A percentile compares a stretch with the other conserved stretches of the same genome.
phyloP scores from a whole-genome alignment of 2,329 filamentous ascomycete genomes.

The Scolecobasidium constrictum region DNA sequence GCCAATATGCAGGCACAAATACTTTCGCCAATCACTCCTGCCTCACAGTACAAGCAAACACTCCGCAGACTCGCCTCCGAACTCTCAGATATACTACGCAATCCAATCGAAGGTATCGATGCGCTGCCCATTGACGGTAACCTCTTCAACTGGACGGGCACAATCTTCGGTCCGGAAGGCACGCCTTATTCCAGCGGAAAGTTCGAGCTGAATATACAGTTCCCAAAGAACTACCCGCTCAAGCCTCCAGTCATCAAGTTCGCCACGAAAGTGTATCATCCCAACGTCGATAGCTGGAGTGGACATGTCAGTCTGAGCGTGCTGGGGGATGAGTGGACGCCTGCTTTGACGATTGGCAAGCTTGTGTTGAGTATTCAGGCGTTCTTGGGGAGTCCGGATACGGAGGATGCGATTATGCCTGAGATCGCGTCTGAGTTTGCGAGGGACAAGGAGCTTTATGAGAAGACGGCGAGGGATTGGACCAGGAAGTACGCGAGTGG shows the following conservation, averaged over 20 bases:
- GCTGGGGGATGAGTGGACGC: conserved; percentile 89
- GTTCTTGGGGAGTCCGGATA: conserved; percentile 70
- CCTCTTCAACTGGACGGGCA: conserved; percentile 1
- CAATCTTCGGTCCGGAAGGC: not conserved
- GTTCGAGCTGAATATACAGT: conserved; percentile 61
- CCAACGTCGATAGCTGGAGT: conserved; percentile 74
- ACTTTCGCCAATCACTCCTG: too few species aligned
- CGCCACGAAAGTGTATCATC: conserved; percentile 86
- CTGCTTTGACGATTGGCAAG: conserved; percentile 60
- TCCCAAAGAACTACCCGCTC: conserved; percentile 81
- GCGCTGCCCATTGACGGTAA: not conserved
- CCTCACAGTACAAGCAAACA: too few species aligned
- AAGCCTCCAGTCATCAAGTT: conserved; percentile 73
- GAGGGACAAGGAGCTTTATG: conserved; percentile 55
- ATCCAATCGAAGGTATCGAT: too few species aligned
- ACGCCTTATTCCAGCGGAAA: conserved; percentile 40
- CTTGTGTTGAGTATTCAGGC: conserved; percentile 68
- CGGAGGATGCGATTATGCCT: conserved; percentile 79
- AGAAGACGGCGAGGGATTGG: conserved; percentile 63
- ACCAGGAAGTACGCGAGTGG: conserved; percentile 58
- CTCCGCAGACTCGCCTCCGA: too few species aligned
- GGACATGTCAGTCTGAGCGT: conserved; percentile 78
- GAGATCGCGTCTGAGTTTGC: conserved; percentile 77
- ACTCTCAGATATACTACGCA: too few species aligned
- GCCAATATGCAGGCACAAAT: too few species aligned